phyloP scores from a whole-genome alignment of 805 yeast species.

The Wickerhamiella kurtzmanii region DNA sequence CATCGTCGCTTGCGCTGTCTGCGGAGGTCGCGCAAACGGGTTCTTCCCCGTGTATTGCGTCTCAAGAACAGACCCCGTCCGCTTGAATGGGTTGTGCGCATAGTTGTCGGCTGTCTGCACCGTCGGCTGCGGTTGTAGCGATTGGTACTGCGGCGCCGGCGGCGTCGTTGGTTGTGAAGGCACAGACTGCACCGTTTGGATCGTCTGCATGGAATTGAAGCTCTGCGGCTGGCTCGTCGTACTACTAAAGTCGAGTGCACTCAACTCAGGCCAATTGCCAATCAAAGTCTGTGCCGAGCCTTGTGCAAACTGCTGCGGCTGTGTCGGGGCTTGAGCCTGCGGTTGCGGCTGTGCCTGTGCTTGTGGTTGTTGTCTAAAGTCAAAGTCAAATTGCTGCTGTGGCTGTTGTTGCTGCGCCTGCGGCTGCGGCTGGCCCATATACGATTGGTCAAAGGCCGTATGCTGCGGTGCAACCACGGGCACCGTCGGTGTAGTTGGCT shows the following conservation, averaged over 20 bases:
- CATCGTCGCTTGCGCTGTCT: slow-evolving; percentile 1
- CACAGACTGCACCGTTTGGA: slow-evolving; percentile 1
- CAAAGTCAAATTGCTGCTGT: background rate
- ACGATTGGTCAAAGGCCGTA: slow-evolving; percentile 14
- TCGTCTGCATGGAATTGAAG: background rate
- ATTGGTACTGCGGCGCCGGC: slow-evolving; percentile 3
- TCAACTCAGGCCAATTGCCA: slow-evolving; percentile 8
- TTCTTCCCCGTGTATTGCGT: slow-evolving; percentile 23
- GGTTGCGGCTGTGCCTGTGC: slow-evolving; percentile 8
- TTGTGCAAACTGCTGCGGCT: slow-evolving; percentile 14
- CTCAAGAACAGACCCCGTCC: slow-evolving; percentile 4
- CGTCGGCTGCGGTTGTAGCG: slow-evolving; percentile 23
- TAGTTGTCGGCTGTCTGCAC: slow-evolving; percentile 23
- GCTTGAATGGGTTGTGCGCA: slow-evolving; percentile 18
- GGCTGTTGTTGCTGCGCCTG: slow-evolving; percentile 14
- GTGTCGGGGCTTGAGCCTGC: slow-evolving; percentile 11
- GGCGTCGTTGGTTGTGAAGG: slow-evolving; percentile 8
- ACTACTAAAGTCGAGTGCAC: background rate
- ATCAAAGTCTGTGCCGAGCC: background rate
- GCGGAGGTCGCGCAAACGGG: slow-evolving; percentile 42
- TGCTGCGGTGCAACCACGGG: too few species aligned
- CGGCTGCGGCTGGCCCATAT: slow-evolving; percentile 7
- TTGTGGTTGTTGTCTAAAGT: slow-evolving; percentile 6
- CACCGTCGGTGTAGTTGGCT: too few species aligned
- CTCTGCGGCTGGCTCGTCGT: background rate